Evolutionary conservation across 2,329 filamentous ascomycete species (phyloP), one percentile per base, ranked within the genome.

Genomic region (Colletotrichum lupini): DNA sequence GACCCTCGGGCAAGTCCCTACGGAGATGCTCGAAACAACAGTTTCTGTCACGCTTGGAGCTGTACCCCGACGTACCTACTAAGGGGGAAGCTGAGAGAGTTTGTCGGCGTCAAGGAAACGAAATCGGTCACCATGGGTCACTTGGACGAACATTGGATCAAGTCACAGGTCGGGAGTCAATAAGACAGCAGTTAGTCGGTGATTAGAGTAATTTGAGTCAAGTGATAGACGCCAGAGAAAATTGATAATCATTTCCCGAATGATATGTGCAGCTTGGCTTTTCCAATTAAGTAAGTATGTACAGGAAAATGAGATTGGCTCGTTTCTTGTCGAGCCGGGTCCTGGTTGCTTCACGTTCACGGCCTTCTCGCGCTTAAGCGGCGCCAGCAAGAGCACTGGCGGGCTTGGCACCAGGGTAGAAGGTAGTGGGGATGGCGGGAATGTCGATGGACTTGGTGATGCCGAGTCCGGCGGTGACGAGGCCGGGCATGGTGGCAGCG

Each of bases 1-100:
- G 77, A 81, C 68, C 75, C 76, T 5, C 75, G 67, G 66, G 75
- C 72, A 9, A 81, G 79, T 68, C 80, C 80, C 3, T 81, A 81
- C 65, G 79, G 77, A 3, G 80, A 81, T 73, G 77, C 75, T 16
- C 74, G 79, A 22, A 81, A 80, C 72, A 82, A 81, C 58, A 80
- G 78, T 46, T 82, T 80, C 72, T 82, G 79, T 28, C 79, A 81
- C 77, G 79, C 80, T 1, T 81, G 80, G 80, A 79, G 77, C 68
- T 81, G 80, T 63, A 80, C 79, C 16, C 78, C 79, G 1, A 78
- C 78, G 19, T 80, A 80, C 68, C 57, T 80, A 49, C 72, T 81
- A 4, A 75, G 79, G 57, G 66, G 37, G 16, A 75, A 73, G 53
- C 35, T 76, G 53, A 73, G 46, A 26, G 59, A 55, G 3, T 69